Conservation (phyloP, 2,329 filamentous ascomycete genomes). For the Beauveria sp. region DNA sequence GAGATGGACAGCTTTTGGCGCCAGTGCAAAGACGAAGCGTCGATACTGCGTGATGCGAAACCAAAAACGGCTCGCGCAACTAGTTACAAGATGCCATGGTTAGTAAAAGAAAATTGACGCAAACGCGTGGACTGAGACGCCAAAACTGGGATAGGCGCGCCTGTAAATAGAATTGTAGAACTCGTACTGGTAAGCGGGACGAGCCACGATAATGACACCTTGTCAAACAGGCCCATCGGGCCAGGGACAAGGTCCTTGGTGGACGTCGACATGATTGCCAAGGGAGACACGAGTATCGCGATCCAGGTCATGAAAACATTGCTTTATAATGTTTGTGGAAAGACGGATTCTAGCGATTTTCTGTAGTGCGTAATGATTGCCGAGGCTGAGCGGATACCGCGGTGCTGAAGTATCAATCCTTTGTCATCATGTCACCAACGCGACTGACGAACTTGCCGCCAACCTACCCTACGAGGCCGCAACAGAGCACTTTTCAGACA, state of each 20-base stretch:
- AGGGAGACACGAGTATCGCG: background rate
- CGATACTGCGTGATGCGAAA: background rate
- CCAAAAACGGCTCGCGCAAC: background rate
- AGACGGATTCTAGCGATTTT: background rate
- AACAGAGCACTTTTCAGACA: too few species aligned
- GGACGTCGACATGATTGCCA: background rate
- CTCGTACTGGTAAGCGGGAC: background rate
- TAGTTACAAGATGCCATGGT: background rate
- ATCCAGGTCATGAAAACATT: background rate
- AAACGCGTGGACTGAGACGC: background rate
- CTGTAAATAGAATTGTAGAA: background rate
- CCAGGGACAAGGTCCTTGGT: background rate
- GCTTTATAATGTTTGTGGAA: too few species aligned
- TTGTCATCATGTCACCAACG: too few species aligned
- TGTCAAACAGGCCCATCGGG: background rate
- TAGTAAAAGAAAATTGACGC: background rate
- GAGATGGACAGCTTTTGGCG: background rate
- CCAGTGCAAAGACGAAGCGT: background rate
- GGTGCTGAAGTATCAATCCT: too few species aligned
- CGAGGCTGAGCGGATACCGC: too few species aligned
- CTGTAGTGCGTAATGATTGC: background rate
- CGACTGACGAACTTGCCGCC: too few species aligned
- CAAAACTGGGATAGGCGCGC: background rate
- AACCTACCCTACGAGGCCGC: too few species aligned
- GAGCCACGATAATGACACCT: background rate